phyloP scores from a whole-genome alignment of 2,329 filamentous ascomycete species.

The Fusarium algeriense region DNA sequence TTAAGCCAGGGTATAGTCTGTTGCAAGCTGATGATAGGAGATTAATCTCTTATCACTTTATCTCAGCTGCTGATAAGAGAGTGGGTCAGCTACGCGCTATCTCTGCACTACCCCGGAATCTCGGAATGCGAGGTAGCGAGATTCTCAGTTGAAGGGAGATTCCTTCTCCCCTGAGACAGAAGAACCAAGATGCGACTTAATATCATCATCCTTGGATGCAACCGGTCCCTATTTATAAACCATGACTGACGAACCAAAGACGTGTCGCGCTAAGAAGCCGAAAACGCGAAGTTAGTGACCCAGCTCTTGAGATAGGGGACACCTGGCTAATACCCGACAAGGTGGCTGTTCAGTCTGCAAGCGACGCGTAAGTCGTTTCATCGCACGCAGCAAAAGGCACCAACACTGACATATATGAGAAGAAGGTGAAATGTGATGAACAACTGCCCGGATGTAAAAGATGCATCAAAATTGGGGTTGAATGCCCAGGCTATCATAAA shows the following conservation, averaged over 20 bases:
- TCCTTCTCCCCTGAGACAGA: background rate
- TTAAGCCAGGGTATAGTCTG: background rate
- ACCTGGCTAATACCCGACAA: background rate
- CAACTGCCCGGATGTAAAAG: constrained; percentile 18
- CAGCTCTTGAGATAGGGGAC: accelerated
- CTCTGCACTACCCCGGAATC: too few relatives aligned
- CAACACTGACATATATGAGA: background rate
- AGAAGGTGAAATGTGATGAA: constrained; percentile 40
- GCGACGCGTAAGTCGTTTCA: constrained; percentile 8
- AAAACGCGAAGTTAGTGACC: constrained; percentile 18
- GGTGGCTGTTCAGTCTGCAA: constrained; percentile 31
- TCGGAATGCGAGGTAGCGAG: background rate
- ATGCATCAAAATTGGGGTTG: constrained; percentile 19
- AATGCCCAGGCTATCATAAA: constrained; percentile 31
- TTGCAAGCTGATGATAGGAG: background rate
- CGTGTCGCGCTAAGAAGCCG: background rate
- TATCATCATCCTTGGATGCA: background rate
- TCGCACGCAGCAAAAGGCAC: background rate
- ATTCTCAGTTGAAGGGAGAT: background rate
- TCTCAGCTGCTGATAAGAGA: background rate
- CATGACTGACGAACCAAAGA: background rate
- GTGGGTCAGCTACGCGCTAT: background rate
- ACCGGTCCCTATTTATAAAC: background rate
- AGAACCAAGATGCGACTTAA: background rate
- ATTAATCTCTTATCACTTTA: background rate